These are phyloP conservation scores for Chrysophaeum taylorii DNA, from an alignment of 352 stramenopile genomes.

Conservation along the genomic window DNA sequence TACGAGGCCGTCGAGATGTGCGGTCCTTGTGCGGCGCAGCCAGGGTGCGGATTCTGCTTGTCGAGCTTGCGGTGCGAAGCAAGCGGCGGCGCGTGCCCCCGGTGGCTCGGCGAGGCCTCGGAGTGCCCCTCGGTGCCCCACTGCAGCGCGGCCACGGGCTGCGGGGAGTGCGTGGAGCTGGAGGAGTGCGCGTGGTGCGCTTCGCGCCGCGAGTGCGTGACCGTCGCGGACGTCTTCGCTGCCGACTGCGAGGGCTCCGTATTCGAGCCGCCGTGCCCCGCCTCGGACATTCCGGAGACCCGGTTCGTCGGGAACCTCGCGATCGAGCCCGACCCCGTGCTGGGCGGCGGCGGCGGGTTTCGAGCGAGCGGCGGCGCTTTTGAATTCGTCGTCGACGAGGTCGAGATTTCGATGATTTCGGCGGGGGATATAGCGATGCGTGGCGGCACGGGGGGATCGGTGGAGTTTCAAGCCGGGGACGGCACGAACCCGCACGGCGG, in stretches of 20 bases:
- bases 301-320: conserved; percentile 47
- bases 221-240: conserved; percentile 62
- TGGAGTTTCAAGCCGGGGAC: conserved; percentile 53
- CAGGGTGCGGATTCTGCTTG: conserved; percentile 70
- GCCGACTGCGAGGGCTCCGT: conserved; percentile 65
- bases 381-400: conserved; percentile 35
- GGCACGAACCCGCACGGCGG: conserved; percentile 57
- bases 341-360: conserved; percentile 39
- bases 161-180: conserved; percentile 47
- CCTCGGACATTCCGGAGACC: conserved; percentile 40
- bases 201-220: conserved; percentile 63
- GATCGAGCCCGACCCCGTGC: conserved; percentile 43
- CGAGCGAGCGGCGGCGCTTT: conserved; percentile 23
- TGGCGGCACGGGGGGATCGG: conserved; percentile 50
- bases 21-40: conserved; percentile 47
- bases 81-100: conserved; percentile 45
- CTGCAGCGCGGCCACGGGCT: conserved; percentile 44
- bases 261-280: conserved; percentile 71
- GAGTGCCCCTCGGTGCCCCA: conserved; percentile 51
- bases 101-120: conserved; percentile 49
- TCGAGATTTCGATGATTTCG: conserved; percentile 33
- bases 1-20: conserved; percentile 41
- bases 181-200: conserved; percentile 74
- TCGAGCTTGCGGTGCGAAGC: conserved; percentile 71
- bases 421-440: conserved; percentile 28